Base-by-base conservation (phyloP, 75 land plant genomes). In the Selaginella moellendorffii region DNA sequence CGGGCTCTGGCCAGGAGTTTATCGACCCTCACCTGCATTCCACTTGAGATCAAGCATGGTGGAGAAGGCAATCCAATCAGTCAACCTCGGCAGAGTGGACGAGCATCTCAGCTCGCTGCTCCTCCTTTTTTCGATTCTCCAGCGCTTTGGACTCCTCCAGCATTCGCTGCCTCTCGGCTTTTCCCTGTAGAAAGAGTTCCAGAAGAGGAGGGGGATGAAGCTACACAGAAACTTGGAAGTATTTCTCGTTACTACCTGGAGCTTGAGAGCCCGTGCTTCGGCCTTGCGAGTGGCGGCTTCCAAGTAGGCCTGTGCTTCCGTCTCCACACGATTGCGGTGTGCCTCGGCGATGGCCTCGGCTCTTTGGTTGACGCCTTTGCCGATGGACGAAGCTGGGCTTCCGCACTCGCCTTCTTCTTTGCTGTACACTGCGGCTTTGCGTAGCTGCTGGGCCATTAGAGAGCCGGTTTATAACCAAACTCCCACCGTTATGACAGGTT, bases 121-220 rank as follows among this genome's bases (percentile, higher is more conserved):
- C 78, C 28, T 71, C 75, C 51, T 67, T 59, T 62, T 67, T 76
- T 28, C 54, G 52, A 5, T 61, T 69, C 27, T 76, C 78, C 20
- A 72, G 1, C 0, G 75, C 78, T 66, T 66, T 56, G 26, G 69
- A 26, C 28, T 76, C 78, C 5, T 65, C 64, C 27, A 36, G 74
- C 69, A 76, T 76, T 20, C 52, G 65, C 59, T 71, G 73, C 31
- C 74, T 63, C 68, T 75, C 68, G 21, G 77, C 77, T 65, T 71
- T 74, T 17, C 72, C 77, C 77, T 74, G 64, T 36, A 5, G 14
- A 5, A 36, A 36, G 10, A 5, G 14, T 14, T 36, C 5, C 10
- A 36, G 46, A 36, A 14, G 14, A 14, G 14, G 46, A 36, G 46
- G 14, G 46, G 14, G 46, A 36, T n/a, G n/a, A n/a, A n/a, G n/a